These are phyloP conservation scores for Cryptosporidium ubiquitum DNA, from an alignment of 169 alveolate genomes.

Conservation along the genomic window DNA sequence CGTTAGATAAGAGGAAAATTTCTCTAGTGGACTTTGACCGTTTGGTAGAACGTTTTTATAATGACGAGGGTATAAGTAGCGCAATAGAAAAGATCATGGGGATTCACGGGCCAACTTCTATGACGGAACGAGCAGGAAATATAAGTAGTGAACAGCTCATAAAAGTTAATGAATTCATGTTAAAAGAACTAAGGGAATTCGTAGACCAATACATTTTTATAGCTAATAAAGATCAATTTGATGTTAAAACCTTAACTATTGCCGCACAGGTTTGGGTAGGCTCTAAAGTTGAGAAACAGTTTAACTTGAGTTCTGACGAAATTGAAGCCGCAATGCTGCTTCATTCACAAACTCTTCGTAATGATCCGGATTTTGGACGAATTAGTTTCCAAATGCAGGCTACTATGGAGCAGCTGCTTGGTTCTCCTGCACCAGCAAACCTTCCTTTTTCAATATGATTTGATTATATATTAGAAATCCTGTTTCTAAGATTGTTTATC, in stretches of 20 bases:
- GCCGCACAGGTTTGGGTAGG: slow-evolving; percentile 86
- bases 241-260: slow-evolving; percentile 81
- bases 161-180: slow-evolving; percentile 84
- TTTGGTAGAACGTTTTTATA: slow-evolving; percentile 80
- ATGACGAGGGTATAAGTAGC: slow-evolving; percentile 73
- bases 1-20: slow-evolving; percentile 78
- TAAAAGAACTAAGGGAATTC: slow-evolving; percentile 80
- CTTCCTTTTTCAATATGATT: slow-evolving; percentile 67
- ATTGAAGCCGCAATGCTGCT: slow-evolving; percentile 83
- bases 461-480: slow-evolving; percentile 39
- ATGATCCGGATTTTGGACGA: slow-evolving; percentile 77
- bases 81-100: slow-evolving; percentile 72
- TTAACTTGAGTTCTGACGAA: slow-evolving; percentile 83
- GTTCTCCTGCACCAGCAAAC: slow-evolving; percentile 58
- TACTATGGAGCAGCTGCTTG: slow-evolving; percentile 70
- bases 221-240: slow-evolving; percentile 77
- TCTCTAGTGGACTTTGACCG: slow-evolving; percentile 81
- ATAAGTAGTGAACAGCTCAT: slow-evolving; percentile 78
- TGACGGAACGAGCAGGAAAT: slow-evolving; percentile 75
- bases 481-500: slow-evolving; percentile 23
- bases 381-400: slow-evolving; percentile 78
- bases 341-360: slow-evolving; percentile 75
- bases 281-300: slow-evolving; percentile 86
- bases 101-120: slow-evolving; percentile 66
- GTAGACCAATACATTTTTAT: slow-evolving; percentile 79